A percentile compares a stretch with the other conserved stretches of the same genome.
phyloP scores from a whole-genome alignment of 1,139 yeast species.

The Arxiozyma slooffiae region DNA sequence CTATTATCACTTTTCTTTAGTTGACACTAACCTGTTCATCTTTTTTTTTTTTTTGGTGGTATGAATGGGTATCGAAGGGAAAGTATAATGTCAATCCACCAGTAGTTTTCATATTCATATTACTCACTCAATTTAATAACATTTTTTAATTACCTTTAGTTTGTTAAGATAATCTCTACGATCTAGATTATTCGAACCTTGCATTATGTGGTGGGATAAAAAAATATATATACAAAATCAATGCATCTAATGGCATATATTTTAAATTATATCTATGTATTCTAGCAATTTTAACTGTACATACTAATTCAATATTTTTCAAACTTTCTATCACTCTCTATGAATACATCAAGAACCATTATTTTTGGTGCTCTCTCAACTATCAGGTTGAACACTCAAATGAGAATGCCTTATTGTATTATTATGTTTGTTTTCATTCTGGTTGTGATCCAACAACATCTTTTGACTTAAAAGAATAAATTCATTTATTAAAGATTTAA shows the following conservation, averaged over 20 bases:
- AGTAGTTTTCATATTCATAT: slow-evolving; percentile 1
- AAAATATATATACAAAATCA: slow-evolving; percentile 14
- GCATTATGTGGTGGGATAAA: slow-evolving; percentile 28
- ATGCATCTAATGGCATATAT: slow-evolving; percentile 18
- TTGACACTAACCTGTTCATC: slow-evolving; percentile 9
- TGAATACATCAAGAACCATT: not conserved
- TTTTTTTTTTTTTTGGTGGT: slow-evolving; percentile 20
- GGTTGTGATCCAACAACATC: not conserved
- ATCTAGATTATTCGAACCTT: slow-evolving; percentile 18
- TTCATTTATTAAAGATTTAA: too few species aligned
- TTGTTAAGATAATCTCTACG: slow-evolving; percentile 10
- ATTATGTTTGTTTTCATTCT: too few species aligned
- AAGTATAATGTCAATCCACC: slow-evolving; percentile 18
- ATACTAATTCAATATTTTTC: slow-evolving; percentile 9
- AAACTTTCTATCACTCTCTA: slow-evolving; percentile 3
- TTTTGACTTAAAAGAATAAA: too few species aligned
- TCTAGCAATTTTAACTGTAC: slow-evolving; percentile 21
- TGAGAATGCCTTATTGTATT: not conserved
- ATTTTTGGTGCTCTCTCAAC: not conserved
- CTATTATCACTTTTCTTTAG: slow-evolving; percentile 8
- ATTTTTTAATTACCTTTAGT: slow-evolving; percentile 3
- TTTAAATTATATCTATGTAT: slow-evolving; percentile 12
- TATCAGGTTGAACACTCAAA: not conserved
- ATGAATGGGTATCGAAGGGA: slow-evolving; percentile 16
- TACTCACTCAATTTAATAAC: slow-evolving; percentile 17